Evolutionary conservation across 352 stramenopile species (phyloP).

Genomic region (Pythium periplocum): DNA sequence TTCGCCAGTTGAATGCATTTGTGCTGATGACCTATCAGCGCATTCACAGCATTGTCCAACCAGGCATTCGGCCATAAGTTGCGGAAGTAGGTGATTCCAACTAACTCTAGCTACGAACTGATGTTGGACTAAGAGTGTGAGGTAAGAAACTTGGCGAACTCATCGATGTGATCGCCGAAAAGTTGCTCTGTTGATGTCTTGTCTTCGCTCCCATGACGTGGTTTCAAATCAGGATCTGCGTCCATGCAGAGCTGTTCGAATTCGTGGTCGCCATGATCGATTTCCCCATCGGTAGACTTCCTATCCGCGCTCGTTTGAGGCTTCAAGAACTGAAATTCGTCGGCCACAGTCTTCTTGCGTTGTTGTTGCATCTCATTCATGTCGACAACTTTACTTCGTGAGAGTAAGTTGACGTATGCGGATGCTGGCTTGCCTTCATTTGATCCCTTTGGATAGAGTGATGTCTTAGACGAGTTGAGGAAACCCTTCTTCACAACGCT

Average conservation of each 20-base stretch:
- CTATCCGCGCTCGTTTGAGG: slow-evolving; percentile 1
- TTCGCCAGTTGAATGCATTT: slow-evolving; percentile 72
- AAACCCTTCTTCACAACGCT: slow-evolving; percentile 74
- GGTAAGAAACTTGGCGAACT: slow-evolving; percentile 46
- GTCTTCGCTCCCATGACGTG: slow-evolving; percentile 6
- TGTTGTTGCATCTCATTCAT: slow-evolving; percentile 42
- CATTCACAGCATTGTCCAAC: slow-evolving; percentile 73
- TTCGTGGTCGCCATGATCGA: slow-evolving; percentile 57
- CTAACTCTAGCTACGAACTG: background rate
- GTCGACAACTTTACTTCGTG: slow-evolving; percentile 78
- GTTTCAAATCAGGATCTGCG: slow-evolving; percentile 66
- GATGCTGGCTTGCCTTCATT: slow-evolving; percentile 60
- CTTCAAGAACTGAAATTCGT: too few relatives aligned
- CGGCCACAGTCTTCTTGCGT: slow-evolving; percentile 16
- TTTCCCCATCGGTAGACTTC: slow-evolving; percentile 20
- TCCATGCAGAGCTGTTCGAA: slow-evolving; percentile 80
- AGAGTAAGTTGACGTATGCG: slow-evolving; percentile 72
- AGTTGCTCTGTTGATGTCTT: slow-evolving; percentile 20
- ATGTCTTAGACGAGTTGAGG: slow-evolving; percentile 48
- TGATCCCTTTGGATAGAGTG: slow-evolving; percentile 70
- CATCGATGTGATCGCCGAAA: slow-evolving; percentile 42
- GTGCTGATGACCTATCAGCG: slow-evolving; percentile 81
- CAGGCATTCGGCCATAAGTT: slow-evolving; percentile 22
- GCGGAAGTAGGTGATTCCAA: background rate
- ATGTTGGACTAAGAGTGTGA: slow-evolving; percentile 16